Percentiles rank a stretch among this genome's conserved stretches.
These are phyloP conservation scores for Annulohypoxylon bovei DNA, from an alignment of 495 filamentous ascomycete species.

Conservation along the genomic window DNA sequence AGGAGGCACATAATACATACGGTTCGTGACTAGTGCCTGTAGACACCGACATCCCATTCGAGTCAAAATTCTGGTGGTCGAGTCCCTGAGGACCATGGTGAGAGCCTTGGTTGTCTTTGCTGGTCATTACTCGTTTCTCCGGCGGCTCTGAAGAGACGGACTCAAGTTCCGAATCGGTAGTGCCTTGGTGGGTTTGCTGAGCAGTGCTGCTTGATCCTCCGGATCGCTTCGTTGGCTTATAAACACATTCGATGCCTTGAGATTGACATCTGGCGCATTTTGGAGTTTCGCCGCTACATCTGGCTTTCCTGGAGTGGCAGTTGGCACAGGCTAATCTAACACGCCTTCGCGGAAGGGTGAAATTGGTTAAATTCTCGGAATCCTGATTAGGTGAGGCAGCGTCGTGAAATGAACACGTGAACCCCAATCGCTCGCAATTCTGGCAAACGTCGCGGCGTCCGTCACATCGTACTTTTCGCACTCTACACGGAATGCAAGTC, in stretches of 20 bases:
- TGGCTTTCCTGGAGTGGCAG: slow-evolving; percentile 60
- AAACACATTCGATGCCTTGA: slow-evolving; percentile 60
- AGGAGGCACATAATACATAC: slow-evolving; percentile 31
- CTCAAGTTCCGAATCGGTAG: slow-evolving; percentile 45
- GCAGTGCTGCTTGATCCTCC: slow-evolving; percentile 30
- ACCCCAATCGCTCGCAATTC: slow-evolving; percentile 61
- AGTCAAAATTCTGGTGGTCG: slow-evolving; percentile 31
- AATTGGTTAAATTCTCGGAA: slow-evolving; percentile 43
- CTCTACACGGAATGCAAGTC: slow-evolving; percentile 60
- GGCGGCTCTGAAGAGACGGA: slow-evolving; percentile 48
- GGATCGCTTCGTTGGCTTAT: slow-evolving; percentile 58
- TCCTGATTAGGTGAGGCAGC: slow-evolving; percentile 44
- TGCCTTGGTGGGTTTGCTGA: slow-evolving; percentile 36
- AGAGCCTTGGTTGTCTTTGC: slow-evolving; percentile 43
- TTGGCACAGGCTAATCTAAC: slow-evolving; percentile 60
- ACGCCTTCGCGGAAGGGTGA: slow-evolving; percentile 57
- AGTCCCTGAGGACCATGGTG: slow-evolving; percentile 38
- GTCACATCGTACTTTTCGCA: slow-evolving; percentile 62
- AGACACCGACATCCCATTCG: slow-evolving; percentile 18
- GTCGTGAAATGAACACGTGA: slow-evolving; percentile 61
- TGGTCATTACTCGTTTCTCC: slow-evolving; percentile 46
- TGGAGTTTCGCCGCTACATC: slow-evolving; percentile 59
- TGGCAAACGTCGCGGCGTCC: slow-evolving; percentile 56
- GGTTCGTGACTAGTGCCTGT: slow-evolving; percentile 34
- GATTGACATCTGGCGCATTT: slow-evolving; percentile 58